Conservation (phyloP, 164 flowering plant species). For the Tetrastigma voinierianum region DNA sequence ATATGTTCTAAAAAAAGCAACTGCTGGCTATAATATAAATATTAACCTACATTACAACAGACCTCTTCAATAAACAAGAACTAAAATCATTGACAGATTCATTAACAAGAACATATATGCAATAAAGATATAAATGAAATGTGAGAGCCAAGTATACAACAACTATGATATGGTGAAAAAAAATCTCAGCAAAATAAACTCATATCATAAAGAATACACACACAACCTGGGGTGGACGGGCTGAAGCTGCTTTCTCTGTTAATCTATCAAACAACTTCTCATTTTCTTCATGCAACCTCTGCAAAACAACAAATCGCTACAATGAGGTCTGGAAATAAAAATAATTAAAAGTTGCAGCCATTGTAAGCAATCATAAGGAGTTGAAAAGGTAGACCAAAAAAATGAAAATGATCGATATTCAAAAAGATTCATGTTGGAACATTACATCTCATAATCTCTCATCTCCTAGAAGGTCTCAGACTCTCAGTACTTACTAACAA, state of each 20-base stretch:
- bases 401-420: too few species aligned
- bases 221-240: constrained; percentile 70
- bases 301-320: constrained; percentile 19
- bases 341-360: not conserved
- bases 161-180: not conserved
- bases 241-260: constrained; percentile 72
- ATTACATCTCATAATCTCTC: not conserved
- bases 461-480: not conserved
- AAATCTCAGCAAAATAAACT: not conserved
- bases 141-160: not conserved
- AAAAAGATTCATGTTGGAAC: not conserved
- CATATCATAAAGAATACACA: not conserved
- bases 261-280: constrained; percentile 88
- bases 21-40: too few species aligned
- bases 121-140: too few species aligned
- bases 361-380: not conserved
- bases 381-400: not conserved
- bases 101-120: too few species aligned
- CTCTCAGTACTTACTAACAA: too few species aligned
- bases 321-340: not conserved
- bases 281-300: constrained; percentile 98
- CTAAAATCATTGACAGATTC: too few species aligned
- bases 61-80: too few species aligned
- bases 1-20: too few species aligned
- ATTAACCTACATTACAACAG: too few species aligned